phyloP scores from a whole-genome alignment of 2,329 filamentous ascomycete genomes.

The Pyrenochaeta sp. region DNA sequence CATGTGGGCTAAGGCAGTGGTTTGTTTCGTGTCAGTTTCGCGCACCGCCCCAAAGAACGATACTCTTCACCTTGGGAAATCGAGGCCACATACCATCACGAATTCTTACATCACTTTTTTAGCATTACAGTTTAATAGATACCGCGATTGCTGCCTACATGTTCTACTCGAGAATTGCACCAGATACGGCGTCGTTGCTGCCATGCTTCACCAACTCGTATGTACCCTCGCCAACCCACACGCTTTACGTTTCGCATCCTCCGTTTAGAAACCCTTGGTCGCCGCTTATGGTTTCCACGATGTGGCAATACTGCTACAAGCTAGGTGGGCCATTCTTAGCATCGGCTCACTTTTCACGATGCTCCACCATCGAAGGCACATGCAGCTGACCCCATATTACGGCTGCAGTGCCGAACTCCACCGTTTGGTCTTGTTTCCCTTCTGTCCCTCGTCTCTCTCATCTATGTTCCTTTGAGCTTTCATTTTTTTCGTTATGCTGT shows the following conservation, averaged over 20 bases:
- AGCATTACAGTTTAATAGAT: no score
- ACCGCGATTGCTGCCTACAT: no score
- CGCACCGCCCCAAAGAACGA: no score
- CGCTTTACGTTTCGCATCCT: slow-evolving; percentile 29
- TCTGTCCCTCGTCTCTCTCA: slow-evolving; percentile 4
- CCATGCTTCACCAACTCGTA: no score
- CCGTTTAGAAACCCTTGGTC: slow-evolving; percentile 12
- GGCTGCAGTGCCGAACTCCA: slow-evolving; percentile 5
- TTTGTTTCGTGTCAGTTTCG: slow-evolving; percentile 11
- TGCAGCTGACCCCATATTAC: not conserved
- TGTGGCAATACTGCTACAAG: slow-evolving; percentile 28
- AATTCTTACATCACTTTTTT: no score
- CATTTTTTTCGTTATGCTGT: slow-evolving; percentile 2
- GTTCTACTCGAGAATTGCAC: no score
- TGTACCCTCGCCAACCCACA: no score
- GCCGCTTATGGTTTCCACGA: slow-evolving; percentile 23
- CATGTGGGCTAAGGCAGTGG: slow-evolving; percentile 1
- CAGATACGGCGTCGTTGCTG: no score
- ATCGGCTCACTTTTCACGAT: slow-evolving; percentile 11
- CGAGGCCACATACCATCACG: no score
- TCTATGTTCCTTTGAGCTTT: slow-evolving; percentile 7
- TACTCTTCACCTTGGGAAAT: no score
- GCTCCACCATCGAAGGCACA: slow-evolving; percentile 3
- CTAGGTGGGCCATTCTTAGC: slow-evolving; percentile 18
- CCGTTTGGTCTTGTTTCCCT: slow-evolving; percentile 7